These are phyloP conservation scores for Diplodia corticola DNA, from an alignment of 2,329 filamentous ascomycete genomes.

Conservation along the genomic window DNA sequence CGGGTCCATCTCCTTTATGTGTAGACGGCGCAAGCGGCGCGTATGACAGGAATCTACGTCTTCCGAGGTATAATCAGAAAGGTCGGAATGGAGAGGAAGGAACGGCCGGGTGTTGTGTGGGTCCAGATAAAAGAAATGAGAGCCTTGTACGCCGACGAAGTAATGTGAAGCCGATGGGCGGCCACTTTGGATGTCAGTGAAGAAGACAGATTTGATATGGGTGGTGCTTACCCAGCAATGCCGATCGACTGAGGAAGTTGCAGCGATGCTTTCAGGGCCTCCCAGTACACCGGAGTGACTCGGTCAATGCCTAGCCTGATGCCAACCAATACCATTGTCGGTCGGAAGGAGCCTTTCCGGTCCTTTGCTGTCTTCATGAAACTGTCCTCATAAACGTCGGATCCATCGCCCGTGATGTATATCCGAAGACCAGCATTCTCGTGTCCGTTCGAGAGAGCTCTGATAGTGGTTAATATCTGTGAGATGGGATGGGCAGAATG, in stretches of 20 bases:
- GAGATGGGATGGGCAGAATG: neutral
- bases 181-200: constrained; percentile 57
- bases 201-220: neutral
- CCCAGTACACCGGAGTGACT: constrained; percentile 92
- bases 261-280: constrained; percentile 80
- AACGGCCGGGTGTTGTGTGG: constrained; percentile 82
- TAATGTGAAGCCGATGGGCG: constrained; percentile 88
- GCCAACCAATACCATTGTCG: constrained; percentile 85
- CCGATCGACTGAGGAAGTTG: constrained; percentile 92
- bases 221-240: constrained; percentile 76
- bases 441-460: constrained; percentile 71
- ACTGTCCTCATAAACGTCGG: constrained; percentile 89
- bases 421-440: constrained; percentile 67
- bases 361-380: constrained; percentile 77
- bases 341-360: constrained; percentile 66
- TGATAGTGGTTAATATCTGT: constrained; percentile 40
- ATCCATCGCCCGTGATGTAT: constrained; percentile 85
- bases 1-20: constrained; percentile 92
- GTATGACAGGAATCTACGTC: constrained; percentile 87
- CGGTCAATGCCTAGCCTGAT: constrained; percentile 91
- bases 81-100: constrained; percentile 63
- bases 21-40: constrained; percentile 74
- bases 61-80: constrained; percentile 63
- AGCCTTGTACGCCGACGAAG: constrained; percentile 71
- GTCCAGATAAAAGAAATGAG: constrained; percentile 89